Evolutionary conservation across 1,284 basidiomycete species (phyloP).

Genomic region (Earliella scabrosa): DNA sequence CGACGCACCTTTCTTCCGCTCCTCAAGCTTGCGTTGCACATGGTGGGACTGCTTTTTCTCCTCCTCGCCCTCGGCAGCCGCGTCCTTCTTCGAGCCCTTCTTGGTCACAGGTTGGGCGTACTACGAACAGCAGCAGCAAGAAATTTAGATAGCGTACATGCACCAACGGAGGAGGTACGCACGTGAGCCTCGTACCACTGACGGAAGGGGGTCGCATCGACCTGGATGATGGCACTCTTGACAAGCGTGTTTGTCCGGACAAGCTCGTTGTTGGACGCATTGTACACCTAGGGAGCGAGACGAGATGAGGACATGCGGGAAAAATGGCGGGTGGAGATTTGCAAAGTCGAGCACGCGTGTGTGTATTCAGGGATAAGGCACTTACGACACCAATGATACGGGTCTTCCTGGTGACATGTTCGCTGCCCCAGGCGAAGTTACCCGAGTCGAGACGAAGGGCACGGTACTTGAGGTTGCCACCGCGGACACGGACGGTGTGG

Average conservation of each 20-base stretch:
- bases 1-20: conserved; percentile 84
- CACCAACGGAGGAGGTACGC: conserved; percentile 43
- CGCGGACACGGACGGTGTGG: conserved; percentile 91
- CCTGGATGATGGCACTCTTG: conserved; percentile 92
- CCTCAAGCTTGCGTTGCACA: conserved; percentile 82
- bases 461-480: conserved; percentile 92
- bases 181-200: conserved; percentile 98
- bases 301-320: background rate
- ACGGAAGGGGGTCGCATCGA: conserved; percentile 96
- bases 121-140: no score
- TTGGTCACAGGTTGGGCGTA: conserved; percentile 92
- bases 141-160: no score
- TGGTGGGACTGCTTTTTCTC: conserved; percentile 89
- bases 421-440: conserved; percentile 97
- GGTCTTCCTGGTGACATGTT: conserved; percentile 91
- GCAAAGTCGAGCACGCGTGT: no score
- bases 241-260: conserved; percentile 98
- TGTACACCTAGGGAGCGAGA: conserved; percentile 77
- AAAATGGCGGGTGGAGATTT: no score
- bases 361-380: conserved; percentile 27
- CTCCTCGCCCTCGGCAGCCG: conserved; percentile 48
- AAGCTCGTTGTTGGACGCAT: conserved; percentile 98
- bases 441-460: conserved; percentile 93
- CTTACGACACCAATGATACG: conserved; percentile 93
- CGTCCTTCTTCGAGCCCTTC: conserved; percentile 72